These are phyloP conservation scores for Euptelea pleiosperma DNA, from an alignment of 164 flowering plant genomes.

Conservation along the genomic window DNA sequence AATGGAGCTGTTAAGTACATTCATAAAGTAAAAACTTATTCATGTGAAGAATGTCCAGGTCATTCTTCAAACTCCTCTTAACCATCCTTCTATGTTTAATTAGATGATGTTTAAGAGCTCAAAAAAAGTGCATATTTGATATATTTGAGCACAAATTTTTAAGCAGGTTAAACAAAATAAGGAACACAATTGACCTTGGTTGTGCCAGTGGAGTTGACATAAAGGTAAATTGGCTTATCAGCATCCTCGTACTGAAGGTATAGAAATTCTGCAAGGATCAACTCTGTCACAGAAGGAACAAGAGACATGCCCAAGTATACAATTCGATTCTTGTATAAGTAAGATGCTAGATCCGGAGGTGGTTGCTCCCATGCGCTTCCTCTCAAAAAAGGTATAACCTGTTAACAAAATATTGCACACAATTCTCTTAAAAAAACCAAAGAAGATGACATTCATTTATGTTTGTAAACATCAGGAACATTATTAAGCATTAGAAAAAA, in stretches of 20 bases:
- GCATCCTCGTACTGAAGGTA: slow-evolving; percentile 81
- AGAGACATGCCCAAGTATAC: slow-evolving; percentile 92
- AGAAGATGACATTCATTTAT: neutral
- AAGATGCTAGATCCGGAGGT: slow-evolving; percentile 95
- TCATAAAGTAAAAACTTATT: too few relatives aligned
- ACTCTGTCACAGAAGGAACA: slow-evolving; percentile 83
- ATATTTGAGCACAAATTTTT: neutral
- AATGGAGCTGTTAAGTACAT: too few relatives aligned
- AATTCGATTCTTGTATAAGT: slow-evolving; percentile 77
- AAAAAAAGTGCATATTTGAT: neutral
- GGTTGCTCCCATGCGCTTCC: slow-evolving; percentile 91
- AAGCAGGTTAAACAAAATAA: neutral
- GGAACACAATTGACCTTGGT: slow-evolving; percentile 52
- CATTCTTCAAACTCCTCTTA: neutral
- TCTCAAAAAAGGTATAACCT: slow-evolving; percentile 84
- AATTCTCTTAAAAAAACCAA: neutral
- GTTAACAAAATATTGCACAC: slow-evolving; percentile 15
- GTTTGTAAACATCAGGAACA: too few relatives aligned
- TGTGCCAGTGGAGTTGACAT: slow-evolving; percentile 92
- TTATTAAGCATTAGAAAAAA: too few relatives aligned
- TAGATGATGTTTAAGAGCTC: neutral
- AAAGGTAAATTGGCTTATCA: slow-evolving; percentile 79
- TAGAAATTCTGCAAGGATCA: slow-evolving; percentile 80
- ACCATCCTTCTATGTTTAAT: neutral
- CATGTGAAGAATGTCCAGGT: too few relatives aligned